A percentile compares a stretch with the other conserved stretches of the same genome.
These are phyloP conservation scores for Athelia sp. DNA, from an alignment of 1,284 basidiomycete genomes.

Conservation along the genomic window DNA sequence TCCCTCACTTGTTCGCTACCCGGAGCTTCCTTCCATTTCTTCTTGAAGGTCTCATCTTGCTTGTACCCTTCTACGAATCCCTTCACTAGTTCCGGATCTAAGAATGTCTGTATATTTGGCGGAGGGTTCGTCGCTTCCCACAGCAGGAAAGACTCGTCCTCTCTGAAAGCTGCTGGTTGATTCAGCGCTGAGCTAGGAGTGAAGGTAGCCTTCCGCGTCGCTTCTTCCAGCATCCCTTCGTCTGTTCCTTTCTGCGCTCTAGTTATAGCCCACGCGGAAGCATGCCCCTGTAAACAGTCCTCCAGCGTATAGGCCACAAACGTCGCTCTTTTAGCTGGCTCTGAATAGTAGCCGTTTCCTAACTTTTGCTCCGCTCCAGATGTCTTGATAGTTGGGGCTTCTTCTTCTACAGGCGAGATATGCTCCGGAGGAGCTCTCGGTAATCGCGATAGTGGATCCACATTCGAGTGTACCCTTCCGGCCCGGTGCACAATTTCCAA, in stretches of 20 bases:
- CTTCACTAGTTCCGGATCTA: neutral
- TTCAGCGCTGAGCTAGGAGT: too few species aligned
- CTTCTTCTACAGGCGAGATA: slow-evolving; percentile 4
- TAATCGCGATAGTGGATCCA: too few species aligned
- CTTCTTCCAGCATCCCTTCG: too few species aligned
- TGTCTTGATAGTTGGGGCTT: neutral
- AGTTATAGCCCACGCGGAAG: neutral
- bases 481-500: too few species aligned
- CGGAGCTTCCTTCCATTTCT: neutral
- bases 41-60: neutral
- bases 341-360: neutral
- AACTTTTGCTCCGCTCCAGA: slow-evolving; percentile 3
- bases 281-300: neutral
- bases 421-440: slow-evolving; percentile 10
- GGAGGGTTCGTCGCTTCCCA: neutral
- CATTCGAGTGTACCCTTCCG: too few species aligned
- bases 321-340: neutral
- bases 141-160: neutral
- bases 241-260: neutral
- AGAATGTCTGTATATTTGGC: neutral
- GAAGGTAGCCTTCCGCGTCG: too few species aligned
- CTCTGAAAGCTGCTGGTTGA: neutral
- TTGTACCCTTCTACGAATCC: slow-evolving; percentile 1
- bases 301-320: neutral
- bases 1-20: slow-evolving; percentile 1